These are phyloP conservation scores for Neophaeococcomyces mojaviensis DNA, from an alignment of 2,329 filamentous ascomycete genomes.

Conservation along the genomic window DNA sequence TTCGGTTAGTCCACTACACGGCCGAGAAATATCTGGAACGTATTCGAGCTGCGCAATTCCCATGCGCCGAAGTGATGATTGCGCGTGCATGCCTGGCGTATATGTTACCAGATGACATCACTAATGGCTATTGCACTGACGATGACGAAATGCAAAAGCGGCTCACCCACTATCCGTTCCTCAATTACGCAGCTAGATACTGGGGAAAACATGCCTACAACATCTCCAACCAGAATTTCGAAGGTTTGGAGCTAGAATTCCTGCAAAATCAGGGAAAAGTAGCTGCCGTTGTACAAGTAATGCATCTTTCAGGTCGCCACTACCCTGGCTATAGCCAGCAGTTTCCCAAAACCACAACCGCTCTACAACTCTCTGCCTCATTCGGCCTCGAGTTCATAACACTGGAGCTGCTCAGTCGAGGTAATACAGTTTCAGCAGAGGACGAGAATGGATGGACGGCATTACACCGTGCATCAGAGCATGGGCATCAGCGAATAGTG, in stretches of 20 bases:
- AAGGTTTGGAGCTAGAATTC: constrained; percentile 13
- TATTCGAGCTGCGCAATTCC: constrained; percentile 28
- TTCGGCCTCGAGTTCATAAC: too few relatives aligned
- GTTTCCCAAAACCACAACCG: too few relatives aligned
- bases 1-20: constrained; percentile 31
- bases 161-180: constrained; percentile 14
- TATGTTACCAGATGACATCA: constrained; percentile 12
- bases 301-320: too few relatives aligned
- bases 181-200: constrained; percentile 18
- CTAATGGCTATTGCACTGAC: constrained; percentile 11
- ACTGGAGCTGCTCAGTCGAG: too few relatives aligned
- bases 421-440: too few relatives aligned
- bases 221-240: constrained; percentile 3
- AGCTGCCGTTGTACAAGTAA: too few relatives aligned
- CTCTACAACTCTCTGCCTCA: too few relatives aligned
- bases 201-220: constrained; percentile 21
- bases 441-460: too few relatives aligned
- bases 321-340: too few relatives aligned
- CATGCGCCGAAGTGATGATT: constrained; percentile 24
- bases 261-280: constrained; percentile 13
- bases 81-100: constrained; percentile 18
- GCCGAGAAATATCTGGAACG: constrained; percentile 28
- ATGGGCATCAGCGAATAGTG: too few relatives aligned
- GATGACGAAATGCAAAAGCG: constrained; percentile 8
- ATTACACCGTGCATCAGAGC: too few relatives aligned